These are phyloP conservation scores for Vitis amurensis DNA, from an alignment of 164 flowering plant species.

Conservation along the genomic window DNA sequence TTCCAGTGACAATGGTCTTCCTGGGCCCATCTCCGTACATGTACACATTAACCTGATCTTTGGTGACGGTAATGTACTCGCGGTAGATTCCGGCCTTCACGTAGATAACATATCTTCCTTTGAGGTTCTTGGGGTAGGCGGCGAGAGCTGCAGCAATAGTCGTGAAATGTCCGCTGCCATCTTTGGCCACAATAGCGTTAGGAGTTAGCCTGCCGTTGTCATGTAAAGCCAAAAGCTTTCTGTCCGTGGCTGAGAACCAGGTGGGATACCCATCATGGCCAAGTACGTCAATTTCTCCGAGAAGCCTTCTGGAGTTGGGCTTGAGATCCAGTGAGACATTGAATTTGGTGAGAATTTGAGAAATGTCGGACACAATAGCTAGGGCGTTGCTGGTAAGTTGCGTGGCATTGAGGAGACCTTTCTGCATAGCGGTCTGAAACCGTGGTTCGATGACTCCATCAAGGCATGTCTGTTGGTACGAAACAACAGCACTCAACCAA, in stretches of 20 bases:
- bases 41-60: slow-evolving; percentile 22
- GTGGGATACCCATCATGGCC: slow-evolving; percentile 27
- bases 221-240: slow-evolving; percentile 27
- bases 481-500: slow-evolving; percentile 23
- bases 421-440: slow-evolving; percentile 2
- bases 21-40: slow-evolving; percentile 58
- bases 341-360: slow-evolving; percentile 19
- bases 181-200: slow-evolving; percentile 55
- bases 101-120: slow-evolving; percentile 35
- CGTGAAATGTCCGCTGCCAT: slow-evolving; percentile 57
- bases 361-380: slow-evolving; percentile 21
- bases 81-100: slow-evolving; percentile 55
- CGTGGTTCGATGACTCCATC: slow-evolving; percentile 32
- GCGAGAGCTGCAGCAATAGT: slow-evolving; percentile 44
- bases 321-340: slow-evolving; percentile 4
- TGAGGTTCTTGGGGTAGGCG: slow-evolving; percentile 29
- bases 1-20: slow-evolving; percentile 43
- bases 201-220: slow-evolving; percentile 20
- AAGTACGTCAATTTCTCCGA: not conserved
- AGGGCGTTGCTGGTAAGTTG: slow-evolving; percentile 35
- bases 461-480: slow-evolving; percentile 52
- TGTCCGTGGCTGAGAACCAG: slow-evolving; percentile 37
- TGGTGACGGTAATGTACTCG: slow-evolving; percentile 27
- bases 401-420: slow-evolving; percentile 22
- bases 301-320: slow-evolving; percentile 5